phyloP scores from a whole-genome alignment of 1,284 basidiomycete species.

The Rhizoctonia solani region DNA sequence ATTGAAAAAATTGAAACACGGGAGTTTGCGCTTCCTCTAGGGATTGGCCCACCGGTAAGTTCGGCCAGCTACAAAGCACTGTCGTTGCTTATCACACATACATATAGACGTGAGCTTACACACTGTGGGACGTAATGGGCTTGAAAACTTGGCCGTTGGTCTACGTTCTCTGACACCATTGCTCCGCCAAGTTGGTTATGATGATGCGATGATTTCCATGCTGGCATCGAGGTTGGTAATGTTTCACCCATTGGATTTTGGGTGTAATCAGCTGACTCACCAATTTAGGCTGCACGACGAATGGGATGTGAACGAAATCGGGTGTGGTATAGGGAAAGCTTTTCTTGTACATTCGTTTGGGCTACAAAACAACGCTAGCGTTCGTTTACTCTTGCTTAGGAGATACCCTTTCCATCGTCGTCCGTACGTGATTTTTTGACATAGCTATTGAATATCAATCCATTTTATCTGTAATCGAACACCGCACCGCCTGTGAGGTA shows the following conservation, averaged over 20 bases:
- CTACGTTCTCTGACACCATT: constrained; percentile 36
- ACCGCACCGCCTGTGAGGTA: too few species aligned
- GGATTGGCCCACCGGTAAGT: constrained; percentile 37
- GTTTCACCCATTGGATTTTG: neutral
- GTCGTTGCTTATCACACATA: neutral
- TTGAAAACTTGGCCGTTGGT: constrained; percentile 30
- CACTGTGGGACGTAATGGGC: constrained; percentile 32
- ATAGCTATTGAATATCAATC: too few species aligned
- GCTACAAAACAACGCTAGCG: constrained; percentile 12
- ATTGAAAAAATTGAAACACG: constrained; percentile 28
- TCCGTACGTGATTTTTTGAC: too few species aligned
- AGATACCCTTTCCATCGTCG: too few species aligned
- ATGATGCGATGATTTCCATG: constrained; percentile 37
- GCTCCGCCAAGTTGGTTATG: constrained; percentile 36
- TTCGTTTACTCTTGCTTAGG: neutral
- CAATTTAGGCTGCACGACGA: constrained; percentile 8
- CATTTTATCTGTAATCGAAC: too few species aligned
- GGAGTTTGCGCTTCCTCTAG: constrained; percentile 35
- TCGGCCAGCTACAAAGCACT: neutral
- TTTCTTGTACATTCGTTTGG: constrained; percentile 21
- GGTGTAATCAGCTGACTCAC: neutral
- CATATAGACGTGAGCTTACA: constrained; percentile 27
- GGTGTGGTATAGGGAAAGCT: neutral
- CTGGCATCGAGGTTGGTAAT: constrained; percentile 26
- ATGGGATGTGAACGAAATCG: constrained; percentile 16